phyloP scores from a whole-genome alignment of 164 flowering plant genomes.

The Nymphaea thermarum region DNA sequence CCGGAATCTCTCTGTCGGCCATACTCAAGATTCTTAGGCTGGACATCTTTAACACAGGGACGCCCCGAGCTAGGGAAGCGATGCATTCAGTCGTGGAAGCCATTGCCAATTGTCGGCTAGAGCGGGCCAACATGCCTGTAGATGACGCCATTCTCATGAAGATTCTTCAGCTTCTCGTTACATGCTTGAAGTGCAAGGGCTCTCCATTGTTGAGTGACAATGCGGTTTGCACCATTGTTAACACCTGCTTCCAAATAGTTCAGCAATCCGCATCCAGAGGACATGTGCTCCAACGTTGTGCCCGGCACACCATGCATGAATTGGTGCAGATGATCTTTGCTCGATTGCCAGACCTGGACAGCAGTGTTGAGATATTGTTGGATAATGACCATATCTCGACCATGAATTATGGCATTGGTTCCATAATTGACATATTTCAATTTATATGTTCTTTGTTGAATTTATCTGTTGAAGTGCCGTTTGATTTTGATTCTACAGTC shows the following conservation, averaged over 20 bases:
- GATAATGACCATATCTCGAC: background rate
- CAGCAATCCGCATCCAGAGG: constrained; percentile 53
- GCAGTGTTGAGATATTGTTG: background rate
- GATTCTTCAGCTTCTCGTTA: constrained; percentile 46
- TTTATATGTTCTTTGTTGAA: constrained; percentile 72
- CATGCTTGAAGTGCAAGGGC: constrained; percentile 38
- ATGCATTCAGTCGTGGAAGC: constrained; percentile 42
- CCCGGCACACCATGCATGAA: constrained; percentile 70
- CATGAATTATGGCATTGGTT: constrained; percentile 49
- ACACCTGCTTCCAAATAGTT: constrained; percentile 66
- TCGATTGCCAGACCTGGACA: constrained; percentile 47
- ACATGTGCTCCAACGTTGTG: constrained; percentile 65
- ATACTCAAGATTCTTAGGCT: constrained; percentile 53
- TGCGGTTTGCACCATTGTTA: constrained; percentile 58
- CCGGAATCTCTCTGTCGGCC: constrained; percentile 57
- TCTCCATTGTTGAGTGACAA: constrained; percentile 49
- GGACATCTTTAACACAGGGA: constrained; percentile 53
- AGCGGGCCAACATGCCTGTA: constrained; percentile 28
- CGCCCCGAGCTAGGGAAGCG: constrained; percentile 54
- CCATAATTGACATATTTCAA: constrained; percentile 61
- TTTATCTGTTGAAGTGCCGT: constrained; percentile 40
- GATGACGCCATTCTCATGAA: constrained; percentile 64
- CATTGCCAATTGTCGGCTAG: constrained; percentile 53
- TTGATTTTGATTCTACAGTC: constrained; percentile 29
- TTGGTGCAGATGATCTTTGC: constrained; percentile 47